These are phyloP conservation scores for Theileria annulata DNA, from an alignment of 169 alveolate genomes.

Conservation along the genomic window DNA sequence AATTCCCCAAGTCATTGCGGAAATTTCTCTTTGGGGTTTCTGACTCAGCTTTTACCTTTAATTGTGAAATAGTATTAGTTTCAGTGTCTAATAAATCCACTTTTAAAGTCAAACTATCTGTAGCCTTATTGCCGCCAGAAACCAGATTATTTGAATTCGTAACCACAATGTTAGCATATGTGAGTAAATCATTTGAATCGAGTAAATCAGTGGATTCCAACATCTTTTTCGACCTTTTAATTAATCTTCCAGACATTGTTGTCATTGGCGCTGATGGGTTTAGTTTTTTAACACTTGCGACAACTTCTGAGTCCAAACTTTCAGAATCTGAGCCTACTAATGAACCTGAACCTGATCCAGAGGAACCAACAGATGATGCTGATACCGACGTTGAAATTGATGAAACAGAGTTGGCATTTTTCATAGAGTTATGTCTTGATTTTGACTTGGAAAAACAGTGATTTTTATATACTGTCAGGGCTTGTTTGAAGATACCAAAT, in stretches of 20 bases:
- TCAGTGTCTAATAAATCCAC: background rate
- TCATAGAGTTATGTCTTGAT: background rate
- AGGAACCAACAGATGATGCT: background rate
- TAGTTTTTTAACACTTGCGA: background rate
- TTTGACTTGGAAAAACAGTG: slow-evolving; percentile 27
- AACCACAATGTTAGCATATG: background rate
- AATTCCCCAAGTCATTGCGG: background rate
- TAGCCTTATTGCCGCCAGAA: too few relatives aligned
- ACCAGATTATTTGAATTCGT: background rate
- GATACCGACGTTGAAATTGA: background rate
- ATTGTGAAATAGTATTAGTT: too few relatives aligned
- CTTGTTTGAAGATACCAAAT: slow-evolving; percentile 78
- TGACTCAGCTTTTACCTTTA: background rate
- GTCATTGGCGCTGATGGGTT: background rate
- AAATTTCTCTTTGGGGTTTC: background rate
- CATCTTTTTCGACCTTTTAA: slow-evolving; percentile 13
- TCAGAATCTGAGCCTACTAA: background rate
- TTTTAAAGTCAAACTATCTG: too few relatives aligned
- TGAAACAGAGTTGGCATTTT: background rate
- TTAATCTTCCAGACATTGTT: slow-evolving; percentile 18
- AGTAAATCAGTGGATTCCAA: background rate
- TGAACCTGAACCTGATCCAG: background rate
- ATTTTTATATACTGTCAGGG: slow-evolving; percentile 65
- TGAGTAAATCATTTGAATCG: too few relatives aligned
- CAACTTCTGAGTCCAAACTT: background rate